A percentile compares a stretch with the other conserved stretches of the same genome.
phyloP scores from a whole-genome alignment of 1,139 yeast genomes.

The Saccharomyces hybrid region DNA sequence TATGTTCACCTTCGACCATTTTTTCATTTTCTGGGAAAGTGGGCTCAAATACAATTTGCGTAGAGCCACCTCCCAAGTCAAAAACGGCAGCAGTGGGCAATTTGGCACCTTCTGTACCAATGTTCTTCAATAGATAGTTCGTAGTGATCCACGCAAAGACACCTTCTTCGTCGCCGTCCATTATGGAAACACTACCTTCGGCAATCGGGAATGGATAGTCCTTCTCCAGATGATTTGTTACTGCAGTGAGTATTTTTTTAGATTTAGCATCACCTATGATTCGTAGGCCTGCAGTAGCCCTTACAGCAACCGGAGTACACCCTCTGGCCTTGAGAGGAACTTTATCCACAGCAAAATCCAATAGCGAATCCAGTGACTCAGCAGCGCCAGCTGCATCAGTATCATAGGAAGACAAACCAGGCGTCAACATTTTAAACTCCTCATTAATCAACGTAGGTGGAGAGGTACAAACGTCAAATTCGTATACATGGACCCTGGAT shows the following conservation, averaged over 20 bases:
- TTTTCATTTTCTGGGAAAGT: constrained; percentile 48
- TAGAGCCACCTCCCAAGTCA: constrained; percentile 97
- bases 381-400: constrained; percentile 83
- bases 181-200: constrained; percentile 74
- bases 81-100: constrained; percentile 90
- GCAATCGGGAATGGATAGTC: constrained; percentile 91
- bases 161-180: constrained; percentile 97
- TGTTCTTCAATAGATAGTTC: constrained; percentile 84
- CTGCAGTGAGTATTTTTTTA: constrained; percentile 62
- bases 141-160: constrained; percentile 99
- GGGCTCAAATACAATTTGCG: constrained; percentile 97
- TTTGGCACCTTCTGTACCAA: constrained; percentile 59
- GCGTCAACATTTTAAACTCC: constrained; percentile 79
- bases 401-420: constrained; percentile 84
- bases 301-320: constrained; percentile 91
- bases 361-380: constrained; percentile 69
- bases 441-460: constrained; percentile 78
- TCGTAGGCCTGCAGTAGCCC: constrained; percentile 97
- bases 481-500: constrained; percentile 88
- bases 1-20: constrained; percentile 84
- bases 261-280: constrained; percentile 72
- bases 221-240: constrained; percentile 61
- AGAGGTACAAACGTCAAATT: constrained; percentile 74
- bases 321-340: constrained; percentile 67
- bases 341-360: constrained; percentile 61